Base-by-base conservation (phyloP, 257 asterid species). In the Nicotiana paniculata region DNA sequence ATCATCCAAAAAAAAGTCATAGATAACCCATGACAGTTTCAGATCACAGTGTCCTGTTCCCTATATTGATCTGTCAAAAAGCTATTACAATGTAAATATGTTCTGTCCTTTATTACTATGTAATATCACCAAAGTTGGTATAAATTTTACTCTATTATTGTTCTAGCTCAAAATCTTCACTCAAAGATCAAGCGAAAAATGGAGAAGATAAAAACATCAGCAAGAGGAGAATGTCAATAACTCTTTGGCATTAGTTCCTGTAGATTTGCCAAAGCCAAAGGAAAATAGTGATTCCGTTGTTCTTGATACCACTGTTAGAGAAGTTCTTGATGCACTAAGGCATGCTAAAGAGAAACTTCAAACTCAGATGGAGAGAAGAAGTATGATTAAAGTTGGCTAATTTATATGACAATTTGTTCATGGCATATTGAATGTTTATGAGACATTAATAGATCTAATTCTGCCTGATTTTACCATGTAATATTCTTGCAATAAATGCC, bases 221-320 rank as follows among this genome's bases (percentile, higher is more conserved):
- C 65, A 37, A 32, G 85, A 85, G 55, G 48, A 76, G n/a, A 24
- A 70, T 7, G 90, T 72, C 65, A 93, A 95, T 78, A 77, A 89
- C 77, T 89, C 97, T 9, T 86, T 85, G 85, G 90, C 89, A 69
- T 77, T 95, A 35, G 91, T 92, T 30, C 17, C 53, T 10, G 13
- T 91, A 11, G 90, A 85, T 64, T 72, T 39, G 61, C 89, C 77
- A 8, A 84, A 88, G 79, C 35, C 77, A 72, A 66, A 76, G 18
- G 72, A 48, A 62, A 43, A 55, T 3, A 53, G 88, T 75, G 93
- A 92, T 88, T 93, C 93, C 21, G 90, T 77, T 62, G 90, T 89
- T 61, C 95, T 92, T 79, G 97, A 93, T 85, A 85, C 89, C 6
- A 86, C 97, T 9, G 98, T 92, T 72, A 89, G 81, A 81, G 90